phyloP scores from a whole-genome alignment of 768 basidiomycete genomes.

The Baorangia bicolor region DNA sequence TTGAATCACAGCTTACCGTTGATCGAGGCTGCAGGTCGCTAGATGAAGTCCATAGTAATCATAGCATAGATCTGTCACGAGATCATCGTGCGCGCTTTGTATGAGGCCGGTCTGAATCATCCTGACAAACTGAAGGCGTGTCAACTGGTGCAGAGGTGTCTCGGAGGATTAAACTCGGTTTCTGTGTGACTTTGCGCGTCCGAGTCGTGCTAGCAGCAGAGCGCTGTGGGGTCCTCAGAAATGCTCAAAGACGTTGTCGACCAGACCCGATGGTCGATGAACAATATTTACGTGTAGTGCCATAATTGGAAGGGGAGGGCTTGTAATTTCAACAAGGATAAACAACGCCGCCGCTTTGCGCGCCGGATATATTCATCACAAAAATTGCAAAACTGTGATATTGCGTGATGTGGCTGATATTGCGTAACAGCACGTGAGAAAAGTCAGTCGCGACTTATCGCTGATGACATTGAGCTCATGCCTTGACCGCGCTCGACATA shows the following conservation, averaged over 20 bases:
- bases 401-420: too few relatives aligned
- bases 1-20: slow-evolving; percentile 50
- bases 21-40: slow-evolving; percentile 81
- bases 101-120: slow-evolving; percentile 85
- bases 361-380: too few relatives aligned
- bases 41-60: slow-evolving; percentile 86
- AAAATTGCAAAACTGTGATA: too few relatives aligned
- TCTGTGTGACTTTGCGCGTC: neutral
- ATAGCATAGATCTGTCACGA: slow-evolving; percentile 84
- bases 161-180: neutral
- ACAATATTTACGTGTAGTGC: neutral
- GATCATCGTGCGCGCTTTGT: slow-evolving; percentile 73
- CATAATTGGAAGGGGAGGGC: slow-evolving; percentile 8
- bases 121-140: neutral
- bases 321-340: slow-evolving; percentile 21
- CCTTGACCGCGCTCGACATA: too few relatives aligned
- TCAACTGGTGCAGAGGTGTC: neutral
- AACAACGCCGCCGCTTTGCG: too few relatives aligned
- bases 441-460: too few relatives aligned
- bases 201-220: neutral
- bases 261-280: neutral
- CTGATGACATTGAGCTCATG: too few relatives aligned
- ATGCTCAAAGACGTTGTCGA: neutral
- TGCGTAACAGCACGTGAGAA: too few relatives aligned
- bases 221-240: neutral